A percentile compares a stretch with the other conserved stretches of the same genome.
phyloP scores from a whole-genome alignment of 192 early-diverging fungal genomes.

The Backusella macrospora region DNA sequence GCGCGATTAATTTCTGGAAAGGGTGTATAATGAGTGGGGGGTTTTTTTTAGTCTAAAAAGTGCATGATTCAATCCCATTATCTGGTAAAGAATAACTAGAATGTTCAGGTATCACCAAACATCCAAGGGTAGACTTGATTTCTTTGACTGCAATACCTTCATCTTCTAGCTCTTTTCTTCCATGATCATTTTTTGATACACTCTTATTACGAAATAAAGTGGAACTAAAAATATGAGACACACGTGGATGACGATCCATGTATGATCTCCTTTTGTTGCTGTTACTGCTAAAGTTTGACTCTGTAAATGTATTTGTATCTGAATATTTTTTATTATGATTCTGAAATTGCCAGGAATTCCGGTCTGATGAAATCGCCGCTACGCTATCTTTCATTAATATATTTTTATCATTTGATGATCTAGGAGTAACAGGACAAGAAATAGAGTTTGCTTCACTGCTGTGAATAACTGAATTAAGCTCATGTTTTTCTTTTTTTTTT shows the following conservation, averaged over 20 bases:
- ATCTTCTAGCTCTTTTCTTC: conserved; percentile 46
- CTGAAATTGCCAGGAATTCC: neutral
- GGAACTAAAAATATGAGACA: conserved; percentile 1
- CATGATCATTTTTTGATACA: neutral
- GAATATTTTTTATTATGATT: neutral
- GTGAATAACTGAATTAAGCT: neutral
- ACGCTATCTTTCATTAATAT: neutral
- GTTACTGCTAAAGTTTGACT: neutral
- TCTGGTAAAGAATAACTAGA: conserved; percentile 30
- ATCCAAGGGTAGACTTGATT: conserved; percentile 52
- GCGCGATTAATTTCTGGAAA: too few relatives aligned
- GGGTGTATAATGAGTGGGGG: too few relatives aligned
- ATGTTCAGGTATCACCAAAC: conserved; percentile 31
- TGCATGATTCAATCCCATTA: neutral
- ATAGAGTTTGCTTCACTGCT: neutral
- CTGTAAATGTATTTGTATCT: neutral
- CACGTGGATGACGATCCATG: neutral
- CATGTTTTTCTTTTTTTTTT: neutral
- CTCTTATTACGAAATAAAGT: conserved; percentile 8
- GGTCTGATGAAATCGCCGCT: neutral
- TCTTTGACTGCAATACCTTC: conserved; percentile 57
- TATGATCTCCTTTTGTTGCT: neutral
- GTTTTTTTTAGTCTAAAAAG: neutral
- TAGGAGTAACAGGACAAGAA: neutral
- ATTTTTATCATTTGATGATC: conserved; percentile 8